phyloP scores from a whole-genome alignment of 805 yeast genomes.

The Candida nemodendra region DNA sequence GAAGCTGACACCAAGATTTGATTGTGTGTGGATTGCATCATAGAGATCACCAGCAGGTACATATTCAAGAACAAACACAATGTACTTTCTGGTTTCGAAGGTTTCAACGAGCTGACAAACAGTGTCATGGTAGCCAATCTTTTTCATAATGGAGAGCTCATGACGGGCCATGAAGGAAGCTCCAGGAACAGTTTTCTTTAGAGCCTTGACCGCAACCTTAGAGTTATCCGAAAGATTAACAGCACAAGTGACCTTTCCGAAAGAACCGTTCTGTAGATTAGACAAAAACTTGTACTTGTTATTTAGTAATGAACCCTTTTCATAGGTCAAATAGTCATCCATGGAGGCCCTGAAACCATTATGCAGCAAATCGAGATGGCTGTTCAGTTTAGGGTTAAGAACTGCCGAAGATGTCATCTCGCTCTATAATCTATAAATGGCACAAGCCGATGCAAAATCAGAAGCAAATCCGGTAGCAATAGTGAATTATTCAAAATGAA shows the following conservation, averaged over 20 bases:
- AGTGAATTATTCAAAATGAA: too few species aligned
- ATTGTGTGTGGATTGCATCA: slow-evolving; percentile 45
- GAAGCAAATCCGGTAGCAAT: too few species aligned
- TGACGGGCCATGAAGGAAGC: slow-evolving; percentile 48
- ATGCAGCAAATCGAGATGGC: slow-evolving; percentile 17
- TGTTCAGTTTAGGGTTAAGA: slow-evolving; percentile 15
- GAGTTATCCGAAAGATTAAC: slow-evolving; percentile 32
- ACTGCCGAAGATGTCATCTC: slow-evolving; percentile 18
- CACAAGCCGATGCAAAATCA: too few species aligned
- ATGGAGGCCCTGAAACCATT: slow-evolving; percentile 29
- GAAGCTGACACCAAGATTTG: slow-evolving; percentile 25
- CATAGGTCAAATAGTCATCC: slow-evolving; percentile 42
- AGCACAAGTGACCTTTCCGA: slow-evolving; percentile 60
- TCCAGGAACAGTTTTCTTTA: slow-evolving; percentile 45
- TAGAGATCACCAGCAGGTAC: slow-evolving; percentile 67
- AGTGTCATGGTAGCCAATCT: slow-evolving; percentile 47
- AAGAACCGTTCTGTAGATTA: slow-evolving; percentile 56
- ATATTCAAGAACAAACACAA: slow-evolving; percentile 62
- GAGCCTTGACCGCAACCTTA: slow-evolving; percentile 54
- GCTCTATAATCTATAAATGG: too few species aligned
- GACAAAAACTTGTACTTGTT: slow-evolving; percentile 42
- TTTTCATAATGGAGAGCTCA: slow-evolving; percentile 46
- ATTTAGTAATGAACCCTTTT: slow-evolving; percentile 36
- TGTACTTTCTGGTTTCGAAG: slow-evolving; percentile 52
- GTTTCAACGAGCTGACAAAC: slow-evolving; percentile 58